Evolutionary conservation across 768 basidiomycete genomes (phyloP).

Genomic region (Mycena floridula): DNA sequence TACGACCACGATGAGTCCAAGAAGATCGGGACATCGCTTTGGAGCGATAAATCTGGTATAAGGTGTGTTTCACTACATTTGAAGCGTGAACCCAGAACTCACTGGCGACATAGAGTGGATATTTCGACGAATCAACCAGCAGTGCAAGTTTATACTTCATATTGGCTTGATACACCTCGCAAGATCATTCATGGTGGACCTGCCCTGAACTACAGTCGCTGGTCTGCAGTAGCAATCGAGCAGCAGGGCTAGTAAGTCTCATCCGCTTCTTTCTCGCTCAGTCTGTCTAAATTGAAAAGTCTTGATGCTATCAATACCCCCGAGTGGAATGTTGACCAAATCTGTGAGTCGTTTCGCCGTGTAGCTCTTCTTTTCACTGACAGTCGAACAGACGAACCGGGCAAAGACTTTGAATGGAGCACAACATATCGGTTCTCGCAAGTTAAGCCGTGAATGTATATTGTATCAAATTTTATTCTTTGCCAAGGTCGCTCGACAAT

Average conservation of each 20-base stretch:
- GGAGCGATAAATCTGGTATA: slow-evolving; percentile 45
- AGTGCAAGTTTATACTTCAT: slow-evolving; percentile 43
- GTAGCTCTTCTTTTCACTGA: not conserved
- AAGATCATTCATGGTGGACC: slow-evolving; percentile 46
- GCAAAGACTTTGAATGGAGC: slow-evolving; percentile 38
- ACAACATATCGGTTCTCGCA: slow-evolving; percentile 47
- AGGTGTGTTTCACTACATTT: slow-evolving; percentile 21
- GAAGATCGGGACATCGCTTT: slow-evolving; percentile 38
- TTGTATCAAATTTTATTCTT: no score
- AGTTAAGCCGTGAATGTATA: no score
- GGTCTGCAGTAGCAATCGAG: slow-evolving; percentile 44
- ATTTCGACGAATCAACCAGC: slow-evolving; percentile 46
- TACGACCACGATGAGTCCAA: no score
- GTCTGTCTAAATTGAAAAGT: no score
- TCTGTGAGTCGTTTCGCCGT: slow-evolving; percentile 32
- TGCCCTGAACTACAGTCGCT: slow-evolving; percentile 30
- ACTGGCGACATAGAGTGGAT: slow-evolving; percentile 40
- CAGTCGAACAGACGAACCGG: slow-evolving; percentile 14
- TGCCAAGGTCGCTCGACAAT: no score
- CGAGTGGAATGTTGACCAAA: slow-evolving; percentile 47
- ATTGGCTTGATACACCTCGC: slow-evolving; percentile 37
- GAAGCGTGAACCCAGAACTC: not conserved
- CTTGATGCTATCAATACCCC: slow-evolving; percentile 52
- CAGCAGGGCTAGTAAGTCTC: slow-evolving; percentile 49
- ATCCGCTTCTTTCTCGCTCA: no score